These are phyloP conservation scores for Dicorynia guianensis DNA, from an alignment of 306 rosid genomes.

Conservation along the genomic window DNA sequence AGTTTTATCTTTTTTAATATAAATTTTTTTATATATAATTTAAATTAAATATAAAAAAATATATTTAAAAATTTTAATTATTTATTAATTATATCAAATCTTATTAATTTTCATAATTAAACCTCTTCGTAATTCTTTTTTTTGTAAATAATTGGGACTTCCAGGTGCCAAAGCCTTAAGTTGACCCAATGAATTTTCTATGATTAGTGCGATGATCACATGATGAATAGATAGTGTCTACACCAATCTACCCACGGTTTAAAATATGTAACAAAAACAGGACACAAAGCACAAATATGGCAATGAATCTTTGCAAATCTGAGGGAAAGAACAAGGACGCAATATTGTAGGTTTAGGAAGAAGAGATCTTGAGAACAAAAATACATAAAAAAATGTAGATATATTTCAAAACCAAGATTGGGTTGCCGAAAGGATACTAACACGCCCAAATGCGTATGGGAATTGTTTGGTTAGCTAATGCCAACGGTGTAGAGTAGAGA, in stretches of 20 bases:
- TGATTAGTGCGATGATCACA: neutral
- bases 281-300: neutral
- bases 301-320: neutral
- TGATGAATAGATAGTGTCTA: neutral
- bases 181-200: neutral
- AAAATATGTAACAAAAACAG: neutral
- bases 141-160: too few species aligned
- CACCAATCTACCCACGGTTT: neutral
- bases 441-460: slow-evolving; percentile 11
- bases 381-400: neutral
- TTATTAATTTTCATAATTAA: too few species aligned
- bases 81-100: too few species aligned
- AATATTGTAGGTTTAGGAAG: neutral
- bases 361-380: neutral
- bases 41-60: too few species aligned
- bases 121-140: too few species aligned
- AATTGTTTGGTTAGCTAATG: neutral
- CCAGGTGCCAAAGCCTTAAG: neutral
- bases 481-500: neutral
- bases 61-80: too few species aligned
- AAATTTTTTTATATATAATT: too few species aligned
- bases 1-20: too few species aligned
- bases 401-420: neutral
- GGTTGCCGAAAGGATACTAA: slow-evolving; percentile 4
- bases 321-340: neutral